Evolutionary conservation across 345 rosid genomes (phyloP), one percentile per base, ranked within the genome.

Genomic region (Gossypium thurberi): DNA sequence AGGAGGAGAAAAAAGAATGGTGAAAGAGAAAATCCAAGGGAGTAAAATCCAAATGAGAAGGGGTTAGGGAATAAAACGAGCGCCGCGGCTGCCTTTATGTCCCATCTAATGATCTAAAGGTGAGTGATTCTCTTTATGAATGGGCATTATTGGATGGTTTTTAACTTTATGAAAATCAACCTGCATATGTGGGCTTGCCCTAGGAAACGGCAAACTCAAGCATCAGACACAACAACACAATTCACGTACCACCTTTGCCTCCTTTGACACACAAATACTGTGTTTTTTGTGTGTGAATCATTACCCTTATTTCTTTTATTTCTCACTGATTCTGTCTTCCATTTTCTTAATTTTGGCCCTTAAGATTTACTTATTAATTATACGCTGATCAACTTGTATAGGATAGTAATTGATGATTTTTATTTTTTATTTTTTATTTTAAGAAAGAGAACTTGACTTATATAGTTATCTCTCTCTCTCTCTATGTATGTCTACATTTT

Each of bases 71-170:
- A 69, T 78, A 73, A 80, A 51, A 67, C 65, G 78, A 72, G 82
- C 68, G 72, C 80, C 80, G 74, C 47, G 25, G 46, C 4, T 23
- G 71, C 42, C 86, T 84, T 81, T 84, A 79, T 78, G 90, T 87
- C 90, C 76, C 80, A 18, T 18, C 58, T 4, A 53, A 53, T 53
- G 58, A 81, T 84, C 86, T 48, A 82, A 70, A 52, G 80, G 77
- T 53, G 71, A 67, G 73, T 61, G 74, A 42, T 75, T 52, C 17
- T 77, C 51, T 65, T 15, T 72, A 70, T 79, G 52, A 74, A 67
- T 79, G 68, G 65, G 7, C 74, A 72, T 74, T 73, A 46, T 65
- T 65, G 26, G 58, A 59, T 70, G 70, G 42, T 25, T 20, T 20
- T 69, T 14, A 76, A 70, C 76, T 63, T 74, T 68, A 53, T 18